Evolutionary conservation across 345 rosid genomes (phyloP), one percentile per base, ranked within the genome.

Genomic region (Citrus sinensis): DNA sequence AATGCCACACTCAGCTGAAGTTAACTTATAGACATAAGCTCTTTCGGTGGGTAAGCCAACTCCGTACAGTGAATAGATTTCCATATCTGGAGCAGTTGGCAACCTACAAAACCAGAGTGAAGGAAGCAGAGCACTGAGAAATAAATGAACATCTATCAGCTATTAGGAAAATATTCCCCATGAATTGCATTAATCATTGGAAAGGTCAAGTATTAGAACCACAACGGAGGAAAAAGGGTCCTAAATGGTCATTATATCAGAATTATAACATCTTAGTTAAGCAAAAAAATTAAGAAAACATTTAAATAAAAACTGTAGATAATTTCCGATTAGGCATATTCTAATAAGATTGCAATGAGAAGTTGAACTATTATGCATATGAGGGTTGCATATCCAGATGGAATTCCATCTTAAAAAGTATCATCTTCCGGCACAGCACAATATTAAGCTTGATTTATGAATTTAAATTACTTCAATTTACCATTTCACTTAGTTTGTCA

Each of bases 31-130:
- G 75, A 92, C 87, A 80, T 92, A 90, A 30, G 94, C 90, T 87
- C 97, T 83, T 85, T 92, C 97, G 0, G 94, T 92, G 34, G 92
- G 90, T 64, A 88, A 77, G 51, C 94, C 97, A 35, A 92, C 94
- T 35, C 94, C 97, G 42, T 92, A 92, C 87, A 92, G 76, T 19
- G 94, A 87, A 82, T 80, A 92, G 34, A 92, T 90, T 76, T 92
- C 97, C 89, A 92, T 90, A 29, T 90, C 90, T 0, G 94, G 92
- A 46, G 97, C 94, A 70, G 86, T 77, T 4, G 94, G 94, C 82
- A 90, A 85, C 86, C 97, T 92, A 85, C 60, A 81, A 81, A 80
- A 60, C 62, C 78, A 54, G 58, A 54, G 58, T 17, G 58, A 25
- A 24, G 58, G 7, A 20, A 39, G 19, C 67, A 59, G 78, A 75